A percentile compares a stretch with the other conserved stretches of the same genome.
Conservation (phyloP, 2,329 filamentous ascomycete species). For the Calonectria montana region DNA sequence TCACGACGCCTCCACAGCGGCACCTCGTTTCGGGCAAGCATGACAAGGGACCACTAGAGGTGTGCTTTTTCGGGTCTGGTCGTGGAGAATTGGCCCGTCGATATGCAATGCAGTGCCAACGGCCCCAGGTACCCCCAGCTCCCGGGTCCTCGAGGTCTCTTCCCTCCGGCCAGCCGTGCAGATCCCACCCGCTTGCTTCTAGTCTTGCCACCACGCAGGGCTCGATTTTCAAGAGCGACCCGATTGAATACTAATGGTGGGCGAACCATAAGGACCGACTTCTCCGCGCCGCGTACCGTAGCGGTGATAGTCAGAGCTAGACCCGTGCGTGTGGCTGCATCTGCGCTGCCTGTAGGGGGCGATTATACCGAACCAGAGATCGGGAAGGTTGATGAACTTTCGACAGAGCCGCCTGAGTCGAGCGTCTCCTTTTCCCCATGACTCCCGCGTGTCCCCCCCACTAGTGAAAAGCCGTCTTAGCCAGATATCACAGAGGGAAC, state of each 20-base stretch:
- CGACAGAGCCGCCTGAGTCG: conserved; percentile 12
- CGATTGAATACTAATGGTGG: conserved; percentile 3
- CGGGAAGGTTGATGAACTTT: neutral
- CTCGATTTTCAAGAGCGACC: neutral
- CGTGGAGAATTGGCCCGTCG: conserved; percentile 15
- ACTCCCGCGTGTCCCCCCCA: conserved; percentile 14
- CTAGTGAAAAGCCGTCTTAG: conserved; percentile 12
- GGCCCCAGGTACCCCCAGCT: conserved; percentile 25
- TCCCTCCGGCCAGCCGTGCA: conserved; percentile 21
- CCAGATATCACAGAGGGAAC: neutral
- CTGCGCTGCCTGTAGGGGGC: conserved; percentile 1
- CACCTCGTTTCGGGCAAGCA: conserved; percentile 32
- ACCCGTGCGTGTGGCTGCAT: conserved; percentile 3
- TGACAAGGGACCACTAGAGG: conserved; percentile 21
- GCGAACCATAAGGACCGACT: neutral
- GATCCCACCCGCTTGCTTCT: conserved; percentile 17
- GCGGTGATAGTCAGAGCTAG: conserved; percentile 1
- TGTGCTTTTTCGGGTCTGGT: conserved; percentile 29
- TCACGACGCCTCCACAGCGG: conserved; percentile 36
- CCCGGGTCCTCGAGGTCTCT: conserved; percentile 15
- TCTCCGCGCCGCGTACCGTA: neutral
- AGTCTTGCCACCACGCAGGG: neutral
- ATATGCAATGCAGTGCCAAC: conserved; percentile 30
- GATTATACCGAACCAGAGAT: neutral
- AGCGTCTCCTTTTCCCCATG: conserved; percentile 21